A percentile compares a stretch with the other conserved stretches of the same genome.
Evolutionary conservation across 2,329 filamentous ascomycete species (phyloP).

Genomic region (Ophiostoma ips): DNA sequence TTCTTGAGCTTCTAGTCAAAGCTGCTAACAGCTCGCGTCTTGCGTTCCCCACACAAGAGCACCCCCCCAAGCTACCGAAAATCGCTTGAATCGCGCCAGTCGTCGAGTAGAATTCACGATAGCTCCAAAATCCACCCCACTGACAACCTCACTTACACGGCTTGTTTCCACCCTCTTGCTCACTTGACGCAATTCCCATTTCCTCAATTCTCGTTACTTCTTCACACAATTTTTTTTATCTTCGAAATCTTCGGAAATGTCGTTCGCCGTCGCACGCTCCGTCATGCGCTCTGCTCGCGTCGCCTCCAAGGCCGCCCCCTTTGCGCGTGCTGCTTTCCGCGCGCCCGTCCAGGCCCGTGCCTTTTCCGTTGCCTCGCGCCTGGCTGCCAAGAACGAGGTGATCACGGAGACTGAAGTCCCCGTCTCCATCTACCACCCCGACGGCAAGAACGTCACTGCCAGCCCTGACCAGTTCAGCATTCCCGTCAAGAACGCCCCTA

Average conservation of each 20-base stretch:
- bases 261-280: constrained; percentile 16
- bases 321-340: constrained; percentile 12
- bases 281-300: constrained; percentile 19
- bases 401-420: constrained; percentile 44
- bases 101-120: constrained; percentile 9
- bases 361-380: constrained; percentile 22
- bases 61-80: constrained; percentile 3
- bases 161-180: background rate
- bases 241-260: constrained; percentile 14
- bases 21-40: constrained; percentile 1
- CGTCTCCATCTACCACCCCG: constrained; percentile 38
- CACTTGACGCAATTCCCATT: background rate
- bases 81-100: constrained; percentile 3
- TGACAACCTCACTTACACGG: constrained; percentile 3
- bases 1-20: background rate
- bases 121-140: constrained; percentile 4
- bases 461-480: constrained; percentile 40
- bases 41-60: constrained; percentile 11
- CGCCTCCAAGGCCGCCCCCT: constrained; percentile 17
- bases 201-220: background rate
- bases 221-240: background rate
- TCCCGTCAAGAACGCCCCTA: constrained; percentile 27
- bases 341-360: constrained; percentile 17
- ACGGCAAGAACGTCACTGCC: constrained; percentile 29
- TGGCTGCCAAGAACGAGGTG: constrained; percentile 29